Percentiles rank a stretch among this genome's conserved stretches.
Conservation (phyloP, 768 basidiomycete genomes). For the Suillus subaureus region DNA sequence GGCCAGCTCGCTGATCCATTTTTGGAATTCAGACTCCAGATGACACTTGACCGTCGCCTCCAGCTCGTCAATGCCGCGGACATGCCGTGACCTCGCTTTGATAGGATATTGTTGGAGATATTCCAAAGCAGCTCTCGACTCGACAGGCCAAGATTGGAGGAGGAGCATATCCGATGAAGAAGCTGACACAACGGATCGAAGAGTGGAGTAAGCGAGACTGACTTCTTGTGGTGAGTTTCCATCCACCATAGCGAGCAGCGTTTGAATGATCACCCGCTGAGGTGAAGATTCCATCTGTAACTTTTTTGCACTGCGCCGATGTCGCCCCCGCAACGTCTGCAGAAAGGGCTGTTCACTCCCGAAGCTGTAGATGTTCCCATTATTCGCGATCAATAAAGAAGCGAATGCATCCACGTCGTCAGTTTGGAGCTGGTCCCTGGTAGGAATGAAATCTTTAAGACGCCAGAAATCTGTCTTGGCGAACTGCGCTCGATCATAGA, state of each 20-base stretch:
- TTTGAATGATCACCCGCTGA: constrained; percentile 52
- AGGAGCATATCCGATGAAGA: constrained; percentile 32
- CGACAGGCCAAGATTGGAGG: constrained; percentile 37
- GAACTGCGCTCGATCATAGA: constrained; percentile 49
- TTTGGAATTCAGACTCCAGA: constrained; percentile 50
- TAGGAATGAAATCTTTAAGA: constrained; percentile 76
- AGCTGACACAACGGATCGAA: constrained; percentile 57
- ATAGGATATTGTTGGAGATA: constrained; percentile 51
- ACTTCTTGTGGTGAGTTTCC: constrained; percentile 49
- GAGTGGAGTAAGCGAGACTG: constrained; percentile 62
- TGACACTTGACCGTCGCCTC: constrained; percentile 36
- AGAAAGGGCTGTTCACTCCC: constrained; percentile 49
- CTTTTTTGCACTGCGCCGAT: constrained; percentile 16
- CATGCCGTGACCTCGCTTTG: constrained; percentile 32
- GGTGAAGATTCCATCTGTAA: constrained; percentile 32
- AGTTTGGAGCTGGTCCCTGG: constrained; percentile 51
- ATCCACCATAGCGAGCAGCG: constrained; percentile 61
- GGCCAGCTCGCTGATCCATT: constrained; percentile 66
- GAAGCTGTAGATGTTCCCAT: constrained; percentile 65
- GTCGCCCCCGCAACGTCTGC: constrained; percentile 46
- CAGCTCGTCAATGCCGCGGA: constrained; percentile 40
- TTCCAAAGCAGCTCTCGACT: constrained; percentile 47
- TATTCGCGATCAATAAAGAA: constrained; percentile 56
- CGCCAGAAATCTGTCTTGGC: constrained; percentile 76
- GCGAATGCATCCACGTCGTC: constrained; percentile 77